Evolutionary conservation across 805 yeast genomes (phyloP), one percentile per base, ranked within the genome.

Genomic region (Ogataea wickerhamii): DNA sequence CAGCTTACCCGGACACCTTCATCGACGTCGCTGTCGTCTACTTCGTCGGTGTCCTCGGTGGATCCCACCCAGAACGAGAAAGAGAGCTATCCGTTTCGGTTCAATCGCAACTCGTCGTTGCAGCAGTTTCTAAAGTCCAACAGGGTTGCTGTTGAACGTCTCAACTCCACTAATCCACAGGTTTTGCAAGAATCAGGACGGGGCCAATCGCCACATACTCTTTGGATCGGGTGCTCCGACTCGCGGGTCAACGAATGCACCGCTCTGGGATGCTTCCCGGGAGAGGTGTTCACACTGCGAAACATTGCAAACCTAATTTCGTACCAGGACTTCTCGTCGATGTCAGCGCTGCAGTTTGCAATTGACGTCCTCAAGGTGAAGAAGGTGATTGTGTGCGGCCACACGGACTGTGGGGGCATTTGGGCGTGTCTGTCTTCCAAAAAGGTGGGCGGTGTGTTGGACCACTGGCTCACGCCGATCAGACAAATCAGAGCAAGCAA

Each of bases 221-320:
- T 91, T 34, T 88, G 96, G 89, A 82, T 89, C 43, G 95, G 96
- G 3, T 89, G 98, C 58, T 81, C 94, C 3, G 98, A 89, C 60
- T 86, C 96, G 2, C 78, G 98, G 51, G 82, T 86, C 40, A 84
- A 88, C 47, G 97, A 89, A 57, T 70, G 73, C 29, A 78, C 87
- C 38, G 70, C 87, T 18, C 69, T 80, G 5, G 80, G 74, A 34
- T 78, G 87, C n/a, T 66, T 78, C 18, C 96, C 96, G 1, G 98
- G 98, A 36, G 96, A 89, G 60, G 76, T 87, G 5, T 89, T 89
- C 66, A 83, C 88, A 3, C 85, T 85, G 57, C 77, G 96, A 57
- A 87, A 87, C 53, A 85, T 89, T 43, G 96, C 95, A 34, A 89
- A 89, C 60, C 68, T 81, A 24, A 71, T 88, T 36, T 73, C 78